Evolutionary conservation across 1,139 yeast genomes (phyloP).

Genomic region (Scheffersomyces lignicola): DNA sequence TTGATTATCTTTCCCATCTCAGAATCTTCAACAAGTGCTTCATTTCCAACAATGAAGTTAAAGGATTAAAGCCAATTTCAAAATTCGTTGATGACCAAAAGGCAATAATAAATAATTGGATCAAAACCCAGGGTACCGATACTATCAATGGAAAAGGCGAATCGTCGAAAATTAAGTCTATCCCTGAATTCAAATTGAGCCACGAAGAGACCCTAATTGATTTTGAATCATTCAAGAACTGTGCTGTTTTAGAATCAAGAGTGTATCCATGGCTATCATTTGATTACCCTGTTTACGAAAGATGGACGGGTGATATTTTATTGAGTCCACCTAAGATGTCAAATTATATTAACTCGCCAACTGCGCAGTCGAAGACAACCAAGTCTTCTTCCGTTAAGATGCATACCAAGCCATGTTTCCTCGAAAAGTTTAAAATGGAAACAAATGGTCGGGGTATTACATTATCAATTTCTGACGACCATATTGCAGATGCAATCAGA

Average conservation of each 20-base stretch:
- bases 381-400: slow-evolving; percentile 8
- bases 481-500: slow-evolving; percentile 27
- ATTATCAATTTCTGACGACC: slow-evolving; percentile 33
- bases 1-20: slow-evolving; percentile 42
- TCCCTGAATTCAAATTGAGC: slow-evolving; percentile 9
- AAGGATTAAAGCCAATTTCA: slow-evolving; percentile 8
- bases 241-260: slow-evolving; percentile 38
- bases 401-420: slow-evolving; percentile 30
- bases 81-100: slow-evolving; percentile 13
- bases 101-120: slow-evolving; percentile 8
- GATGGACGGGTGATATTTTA: slow-evolving; percentile 45
- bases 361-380: slow-evolving; percentile 6
- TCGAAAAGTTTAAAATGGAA: slow-evolving; percentile 19
- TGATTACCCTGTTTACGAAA: slow-evolving; percentile 41
- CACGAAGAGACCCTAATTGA: slow-evolving; percentile 14
- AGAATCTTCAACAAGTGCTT: slow-evolving; percentile 48
- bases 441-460: slow-evolving; percentile 40
- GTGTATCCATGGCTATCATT: slow-evolving; percentile 48
- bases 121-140: neutral
- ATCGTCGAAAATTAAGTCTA: slow-evolving; percentile 1
- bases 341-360: slow-evolving; percentile 15
- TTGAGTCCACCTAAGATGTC: slow-evolving; percentile 39
- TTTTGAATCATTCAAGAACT: slow-evolving; percentile 16
- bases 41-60: slow-evolving; percentile 23
- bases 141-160: neutral